These are phyloP conservation scores for Ceriops tagal DNA, from an alignment of 345 rosid species.

Conservation along the genomic window DNA sequence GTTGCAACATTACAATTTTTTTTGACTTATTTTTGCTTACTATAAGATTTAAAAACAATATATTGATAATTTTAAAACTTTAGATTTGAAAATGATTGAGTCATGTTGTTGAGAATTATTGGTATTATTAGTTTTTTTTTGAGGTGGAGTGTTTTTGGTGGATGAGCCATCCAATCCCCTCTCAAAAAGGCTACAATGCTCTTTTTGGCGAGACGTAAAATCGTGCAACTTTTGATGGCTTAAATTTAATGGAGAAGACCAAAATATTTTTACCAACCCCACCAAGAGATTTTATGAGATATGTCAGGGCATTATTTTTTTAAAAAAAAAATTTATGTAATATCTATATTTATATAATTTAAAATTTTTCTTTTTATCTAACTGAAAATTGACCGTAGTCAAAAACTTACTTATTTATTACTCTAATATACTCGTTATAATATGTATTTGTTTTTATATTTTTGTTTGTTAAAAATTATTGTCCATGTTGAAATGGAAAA, in stretches of 20 bases:
- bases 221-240: neutral
- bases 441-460: neutral
- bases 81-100: constrained; percentile 15
- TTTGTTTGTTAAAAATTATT: too few species aligned
- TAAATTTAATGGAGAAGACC: neutral
- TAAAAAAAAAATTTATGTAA: too few species aligned
- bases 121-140: neutral
- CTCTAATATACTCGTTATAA: too few species aligned
- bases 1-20: constrained; percentile 9
- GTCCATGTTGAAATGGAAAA: too few species aligned
- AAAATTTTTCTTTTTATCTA: too few species aligned
- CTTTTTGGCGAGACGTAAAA: too few species aligned
- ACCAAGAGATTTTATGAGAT: constrained; percentile 24
- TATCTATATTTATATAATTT: too few species aligned
- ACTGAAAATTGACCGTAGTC: too few species aligned
- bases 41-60: neutral
- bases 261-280: neutral
- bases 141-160: constrained; percentile 7
- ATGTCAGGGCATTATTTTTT: too few species aligned
- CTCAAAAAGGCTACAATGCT: too few species aligned
- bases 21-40: neutral
- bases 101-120: neutral
- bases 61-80: constrained; percentile 18
- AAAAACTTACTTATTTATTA: too few species aligned
- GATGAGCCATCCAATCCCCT: neutral